These are phyloP conservation scores for Mycena vitilis DNA, from an alignment of 768 basidiomycete genomes.

Conservation along the genomic window DNA sequence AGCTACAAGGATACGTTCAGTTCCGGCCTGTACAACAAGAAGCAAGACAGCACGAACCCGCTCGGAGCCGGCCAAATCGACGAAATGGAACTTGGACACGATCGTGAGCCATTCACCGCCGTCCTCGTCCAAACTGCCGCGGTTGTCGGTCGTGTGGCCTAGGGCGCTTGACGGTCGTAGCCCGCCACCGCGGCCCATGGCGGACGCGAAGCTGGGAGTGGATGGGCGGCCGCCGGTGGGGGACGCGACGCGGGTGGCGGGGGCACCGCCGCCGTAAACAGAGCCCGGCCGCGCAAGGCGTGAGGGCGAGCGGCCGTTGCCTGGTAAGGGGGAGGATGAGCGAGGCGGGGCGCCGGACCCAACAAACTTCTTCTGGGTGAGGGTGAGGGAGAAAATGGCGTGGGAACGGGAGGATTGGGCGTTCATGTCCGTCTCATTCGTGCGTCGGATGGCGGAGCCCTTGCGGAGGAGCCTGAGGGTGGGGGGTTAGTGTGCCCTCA, in stretches of 20 bases:
- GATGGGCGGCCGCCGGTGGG: slow-evolving; percentile 82
- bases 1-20: slow-evolving; percentile 58
- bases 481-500: slow-evolving; percentile 29
- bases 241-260: slow-evolving; percentile 70
- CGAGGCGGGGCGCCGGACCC: slow-evolving; percentile 78
- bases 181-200: slow-evolving; percentile 75
- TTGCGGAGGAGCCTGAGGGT: slow-evolving; percentile 80
- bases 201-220: slow-evolving; percentile 82
- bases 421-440: slow-evolving; percentile 99
- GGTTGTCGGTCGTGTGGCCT: slow-evolving; percentile 70
- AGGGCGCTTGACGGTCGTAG: slow-evolving; percentile 85
- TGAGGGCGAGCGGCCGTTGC: slow-evolving; percentile 78
- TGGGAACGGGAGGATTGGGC: slow-evolving; percentile 97
- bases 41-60: slow-evolving; percentile 63
- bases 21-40: neutral
- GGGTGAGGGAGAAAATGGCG: slow-evolving; percentile 97
- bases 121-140: slow-evolving; percentile 66
- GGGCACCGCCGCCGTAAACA: slow-evolving; percentile 61
- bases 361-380: slow-evolving; percentile 89
- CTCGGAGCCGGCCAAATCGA: slow-evolving; percentile 97
- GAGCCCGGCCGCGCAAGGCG: slow-evolving; percentile 88
- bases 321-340: slow-evolving; percentile 82
- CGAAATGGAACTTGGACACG: slow-evolving; percentile 97
- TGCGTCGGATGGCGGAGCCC: slow-evolving; percentile 91
- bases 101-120: slow-evolving; percentile 89